Evolutionary conservation across 1,139 yeast genomes (phyloP).

Genomic region (Taphrina communis): DNA sequence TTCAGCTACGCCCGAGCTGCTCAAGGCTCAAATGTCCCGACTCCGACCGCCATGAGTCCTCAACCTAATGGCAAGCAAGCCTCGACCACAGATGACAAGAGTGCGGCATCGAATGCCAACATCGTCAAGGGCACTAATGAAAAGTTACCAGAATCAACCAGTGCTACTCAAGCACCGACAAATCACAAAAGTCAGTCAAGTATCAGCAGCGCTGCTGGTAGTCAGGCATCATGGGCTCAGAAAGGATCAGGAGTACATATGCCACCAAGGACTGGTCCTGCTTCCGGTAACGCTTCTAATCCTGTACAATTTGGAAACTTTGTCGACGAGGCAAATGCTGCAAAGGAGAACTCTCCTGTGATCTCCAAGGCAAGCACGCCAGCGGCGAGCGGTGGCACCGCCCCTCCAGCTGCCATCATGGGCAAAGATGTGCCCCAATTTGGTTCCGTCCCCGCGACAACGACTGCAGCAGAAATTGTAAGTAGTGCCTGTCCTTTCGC

Average conservation of each 20-base stretch:
- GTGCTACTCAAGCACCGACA: neutral
- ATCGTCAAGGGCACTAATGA: neutral
- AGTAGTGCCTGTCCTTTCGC: neutral
- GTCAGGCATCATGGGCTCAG: conserved; percentile 20
- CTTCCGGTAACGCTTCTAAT: conserved; percentile 4
- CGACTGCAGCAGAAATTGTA: conserved; percentile 8
- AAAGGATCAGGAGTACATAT: conserved; percentile 30
- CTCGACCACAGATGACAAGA: conserved; percentile 9
- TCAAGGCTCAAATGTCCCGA: conserved; percentile 26
- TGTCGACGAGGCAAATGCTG: conserved; percentile 14
- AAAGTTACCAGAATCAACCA: neutral
- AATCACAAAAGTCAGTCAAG: conserved; percentile 20
- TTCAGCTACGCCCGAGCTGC: conserved; percentile 40
- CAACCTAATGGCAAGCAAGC: conserved; percentile 24
- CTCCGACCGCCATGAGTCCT: conserved; percentile 28
- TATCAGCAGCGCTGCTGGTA: conserved; percentile 11
- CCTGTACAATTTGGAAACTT: conserved; percentile 35
- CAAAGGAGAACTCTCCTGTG: conserved; percentile 15
- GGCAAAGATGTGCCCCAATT: conserved; percentile 35
- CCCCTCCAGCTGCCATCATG: conserved; percentile 28
- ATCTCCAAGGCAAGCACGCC: conserved; percentile 9
- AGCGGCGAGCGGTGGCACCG: conserved; percentile 34
- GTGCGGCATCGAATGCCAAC: neutral
- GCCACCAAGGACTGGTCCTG: conserved; percentile 28
- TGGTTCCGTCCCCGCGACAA: conserved; percentile 27